A percentile compares a stretch with the other conserved stretches of the same genome.
These are phyloP conservation scores for Draba incana DNA, from an alignment of 345 rosid genomes.

Conservation along the genomic window DNA sequence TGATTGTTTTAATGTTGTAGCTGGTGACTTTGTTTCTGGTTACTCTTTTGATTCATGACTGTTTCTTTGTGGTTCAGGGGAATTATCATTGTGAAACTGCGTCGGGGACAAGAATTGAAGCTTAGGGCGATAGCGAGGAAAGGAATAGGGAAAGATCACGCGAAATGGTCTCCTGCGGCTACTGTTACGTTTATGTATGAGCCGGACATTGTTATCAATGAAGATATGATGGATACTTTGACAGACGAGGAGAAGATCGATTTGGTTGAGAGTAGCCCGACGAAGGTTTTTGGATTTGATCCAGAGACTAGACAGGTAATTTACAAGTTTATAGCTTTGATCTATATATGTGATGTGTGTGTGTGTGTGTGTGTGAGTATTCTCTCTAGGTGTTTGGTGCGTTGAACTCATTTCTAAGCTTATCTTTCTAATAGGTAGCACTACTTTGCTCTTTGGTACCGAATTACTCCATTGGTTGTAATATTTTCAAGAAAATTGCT, in stretches of 20 bases:
- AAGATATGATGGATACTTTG: slow-evolving; percentile 82
- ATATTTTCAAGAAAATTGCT: background rate
- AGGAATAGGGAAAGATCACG: slow-evolving; percentile 97
- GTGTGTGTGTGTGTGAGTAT: background rate
- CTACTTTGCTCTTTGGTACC: background rate
- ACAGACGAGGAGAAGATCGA: slow-evolving; percentile 67
- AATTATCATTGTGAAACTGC: slow-evolving; percentile 81
- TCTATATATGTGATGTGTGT: background rate
- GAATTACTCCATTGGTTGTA: background rate
- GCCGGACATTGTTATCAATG: slow-evolving; percentile 88
- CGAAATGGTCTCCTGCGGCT: slow-evolving; percentile 99
- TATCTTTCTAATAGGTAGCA: slow-evolving; percentile 3
- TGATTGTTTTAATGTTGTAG: background rate
- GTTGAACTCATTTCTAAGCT: background rate
- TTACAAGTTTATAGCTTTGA: slow-evolving; percentile 12
- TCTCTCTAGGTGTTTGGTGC: background rate
- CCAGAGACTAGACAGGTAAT: slow-evolving; percentile 67
- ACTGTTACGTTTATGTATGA: slow-evolving; percentile 95
- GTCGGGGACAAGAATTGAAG: slow-evolving; percentile 84
- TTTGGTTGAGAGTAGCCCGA: slow-evolving; percentile 89
- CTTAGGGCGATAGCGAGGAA: slow-evolving; percentile 94
- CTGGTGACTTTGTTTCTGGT: background rate
- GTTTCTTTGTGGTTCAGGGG: slow-evolving; percentile 55
- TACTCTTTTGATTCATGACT: background rate
- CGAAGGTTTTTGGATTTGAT: slow-evolving; percentile 81